Evolutionary conservation across 23 red algal species (phyloP).

Genomic region (Gracilariopsis chorda): DNA sequence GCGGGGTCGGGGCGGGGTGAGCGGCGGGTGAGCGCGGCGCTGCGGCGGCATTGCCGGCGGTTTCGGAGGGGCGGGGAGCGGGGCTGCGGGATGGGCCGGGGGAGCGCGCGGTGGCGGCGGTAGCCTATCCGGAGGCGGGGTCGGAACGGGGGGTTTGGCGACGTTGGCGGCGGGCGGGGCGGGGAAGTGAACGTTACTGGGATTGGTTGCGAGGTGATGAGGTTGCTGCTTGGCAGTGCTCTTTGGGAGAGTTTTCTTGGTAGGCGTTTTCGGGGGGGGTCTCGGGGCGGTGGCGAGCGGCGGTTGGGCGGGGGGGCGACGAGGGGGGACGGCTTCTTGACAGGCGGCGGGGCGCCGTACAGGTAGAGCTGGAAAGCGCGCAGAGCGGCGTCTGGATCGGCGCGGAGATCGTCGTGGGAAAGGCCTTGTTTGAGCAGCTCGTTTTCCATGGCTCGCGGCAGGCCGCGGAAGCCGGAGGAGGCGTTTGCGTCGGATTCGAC

Average conservation of each 20-base stretch:
- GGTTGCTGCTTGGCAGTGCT: neutral
- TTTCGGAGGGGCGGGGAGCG: neutral
- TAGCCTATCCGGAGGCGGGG: neutral
- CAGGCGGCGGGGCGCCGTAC: conserved; percentile 34
- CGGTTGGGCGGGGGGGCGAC: neutral
- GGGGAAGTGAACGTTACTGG: neutral
- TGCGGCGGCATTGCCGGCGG: neutral
- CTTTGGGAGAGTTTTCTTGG: neutral
- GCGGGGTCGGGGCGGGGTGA: neutral
- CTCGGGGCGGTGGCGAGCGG: neutral
- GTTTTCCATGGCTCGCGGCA: conserved; percentile 38
- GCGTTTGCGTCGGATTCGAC: conserved; percentile 40
- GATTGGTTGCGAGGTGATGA: no score
- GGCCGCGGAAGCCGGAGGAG: conserved; percentile 48
- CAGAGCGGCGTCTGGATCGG: conserved; percentile 58
- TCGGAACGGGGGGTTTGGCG: neutral
- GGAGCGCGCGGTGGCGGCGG: neutral
- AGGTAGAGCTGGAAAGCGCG: conserved; percentile 59
- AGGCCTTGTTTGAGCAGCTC: conserved; percentile 38
- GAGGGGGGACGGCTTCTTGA: neutral
- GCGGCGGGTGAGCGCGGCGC: neutral
- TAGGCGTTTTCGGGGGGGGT: neutral
- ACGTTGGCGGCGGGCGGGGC: neutral
- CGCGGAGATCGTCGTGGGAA: conserved; percentile 10
- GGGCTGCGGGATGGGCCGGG: neutral